Evolutionary conservation across 2,329 filamentous ascomycete species (phyloP), one percentile per base, ranked within the genome.

Genomic region (Chrysosphaeria jannelii): DNA sequence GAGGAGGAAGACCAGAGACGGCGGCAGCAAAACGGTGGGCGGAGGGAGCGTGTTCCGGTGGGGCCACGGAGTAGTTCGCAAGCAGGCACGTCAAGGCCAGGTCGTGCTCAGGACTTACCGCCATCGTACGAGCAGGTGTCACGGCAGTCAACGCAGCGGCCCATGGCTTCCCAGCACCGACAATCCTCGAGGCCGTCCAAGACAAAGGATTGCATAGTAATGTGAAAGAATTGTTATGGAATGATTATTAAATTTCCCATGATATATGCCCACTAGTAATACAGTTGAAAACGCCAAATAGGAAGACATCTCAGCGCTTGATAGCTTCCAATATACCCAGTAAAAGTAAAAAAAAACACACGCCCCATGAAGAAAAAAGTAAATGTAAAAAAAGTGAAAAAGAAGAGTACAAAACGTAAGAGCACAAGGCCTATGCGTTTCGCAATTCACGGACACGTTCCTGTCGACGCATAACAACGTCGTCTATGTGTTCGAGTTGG

Each of bases 1-100:
- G 85, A 93, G 36, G 78, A 90, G 39, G 81, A 93, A 41, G 76
- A 91, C 31, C 66, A 76, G 35, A 57, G 64, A 9, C 62, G 78
- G 31, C 57, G 59, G n/a, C 60, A 69, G 33, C 61, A 63, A 31
- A 59, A 67, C 36, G 56, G 47, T 5, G 44, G 47, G 5, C 40
- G 44, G 24, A 24, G 23, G 28, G 6, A 29, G 27, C 9, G 29
- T 20, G 30, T 24, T 6, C 13, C n/a, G 10, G 19, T 33, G 42
- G 27, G 14, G n/a, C 14, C 7, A 12, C 13, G 16, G 12, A n/a
- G 20, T 4, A n/a, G 12, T 9, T 5, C 13, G 5, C 19, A 4
- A 12, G 10, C 13, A 5, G 17, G 10, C 9, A 5, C 8, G 6
- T n/a, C n/a, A n/a, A n/a, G n/a, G n/a, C n/a, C n/a, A n/a, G n/a